These are phyloP conservation scores for Multifurca ochricompacta DNA, from an alignment of 768 basidiomycete genomes.

Conservation along the genomic window DNA sequence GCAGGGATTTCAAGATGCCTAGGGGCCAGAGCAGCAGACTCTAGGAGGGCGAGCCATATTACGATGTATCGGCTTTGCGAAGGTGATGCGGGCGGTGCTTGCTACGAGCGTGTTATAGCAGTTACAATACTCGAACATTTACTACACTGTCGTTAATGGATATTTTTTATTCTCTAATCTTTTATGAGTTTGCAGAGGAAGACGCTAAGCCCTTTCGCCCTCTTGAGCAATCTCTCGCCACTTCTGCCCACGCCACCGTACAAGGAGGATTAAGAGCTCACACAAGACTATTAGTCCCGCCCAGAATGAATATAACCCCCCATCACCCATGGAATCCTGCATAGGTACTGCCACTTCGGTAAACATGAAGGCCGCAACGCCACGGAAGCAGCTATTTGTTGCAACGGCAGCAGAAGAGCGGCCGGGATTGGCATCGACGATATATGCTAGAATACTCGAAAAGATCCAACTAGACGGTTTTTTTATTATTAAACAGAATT, in stretches of 20 bases:
- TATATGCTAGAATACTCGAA: constrained; percentile 67
- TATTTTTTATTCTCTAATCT: not conserved
- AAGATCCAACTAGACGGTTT: constrained; percentile 43
- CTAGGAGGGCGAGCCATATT: too few relatives aligned
- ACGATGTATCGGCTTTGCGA: too few relatives aligned
- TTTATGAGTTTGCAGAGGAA: not conserved
- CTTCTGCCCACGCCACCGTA: constrained; percentile 46
- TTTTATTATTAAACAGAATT: too few relatives aligned
- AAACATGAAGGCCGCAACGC: constrained; percentile 56
- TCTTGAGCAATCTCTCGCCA: constrained; percentile 51
- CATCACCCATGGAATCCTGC: constrained; percentile 67
- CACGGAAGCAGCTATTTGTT: constrained; percentile 69
- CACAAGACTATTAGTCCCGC: constrained; percentile 44
- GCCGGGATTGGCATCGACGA: constrained; percentile 82
- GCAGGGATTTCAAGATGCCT: not conserved
- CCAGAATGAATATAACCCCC: constrained; percentile 69
- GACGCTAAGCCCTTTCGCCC: constrained; percentile 28
- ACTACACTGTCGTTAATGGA: not conserved
- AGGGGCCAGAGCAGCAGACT: too few relatives aligned
- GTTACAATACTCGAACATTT: not conserved
- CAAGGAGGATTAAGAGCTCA: constrained; percentile 50
- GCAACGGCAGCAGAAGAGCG: constrained; percentile 71
- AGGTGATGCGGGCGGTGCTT: too few relatives aligned
- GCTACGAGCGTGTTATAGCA: not conserved
- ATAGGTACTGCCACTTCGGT: constrained; percentile 64